A percentile compares a stretch with the other conserved stretches of the same genome.
Evolutionary conservation across 1,284 basidiomycete genomes (phyloP).

Genomic region (Ustilago trichophora): DNA sequence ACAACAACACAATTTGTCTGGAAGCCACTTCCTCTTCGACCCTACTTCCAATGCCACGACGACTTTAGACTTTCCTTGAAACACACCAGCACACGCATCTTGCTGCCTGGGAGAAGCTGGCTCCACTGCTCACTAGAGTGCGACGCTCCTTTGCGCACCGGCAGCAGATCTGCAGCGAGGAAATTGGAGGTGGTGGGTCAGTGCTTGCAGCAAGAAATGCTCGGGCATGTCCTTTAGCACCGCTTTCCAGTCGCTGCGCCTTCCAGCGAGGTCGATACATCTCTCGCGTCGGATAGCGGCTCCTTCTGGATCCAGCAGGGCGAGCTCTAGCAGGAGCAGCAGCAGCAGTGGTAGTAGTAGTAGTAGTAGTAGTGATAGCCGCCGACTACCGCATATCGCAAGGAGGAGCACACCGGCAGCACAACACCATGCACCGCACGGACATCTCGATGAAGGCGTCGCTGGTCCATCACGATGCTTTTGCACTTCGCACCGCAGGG

Average conservation of each 20-base stretch:
- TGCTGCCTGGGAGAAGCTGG: slow-evolving; percentile 37
- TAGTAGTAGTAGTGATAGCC: no score
- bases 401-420: background rate
- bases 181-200: background rate
- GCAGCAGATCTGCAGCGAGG: background rate
- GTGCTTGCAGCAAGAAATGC: slow-evolving; percentile 18
- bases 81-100: slow-evolving; percentile 6
- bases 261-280: slow-evolving; percentile 21
- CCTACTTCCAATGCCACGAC: slow-evolving; percentile 7
- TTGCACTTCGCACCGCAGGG: slow-evolving; percentile 9
- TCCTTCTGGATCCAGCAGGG: background rate
- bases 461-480: slow-evolving; percentile 47
- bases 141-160: background rate
- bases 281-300: background rate
- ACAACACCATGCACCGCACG: slow-evolving; percentile 41
- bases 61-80: background rate
- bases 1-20: background rate
- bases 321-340: slow-evolving; percentile 2
- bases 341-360: no score
- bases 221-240: slow-evolving; percentile 37
- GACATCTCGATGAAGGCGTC: slow-evolving; percentile 7
- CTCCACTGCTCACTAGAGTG: slow-evolving; percentile 1
- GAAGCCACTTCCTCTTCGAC: background rate
- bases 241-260: slow-evolving; percentile 34
- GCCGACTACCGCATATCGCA: no score